Evolutionary conservation across 768 basidiomycete genomes (phyloP).

Genomic region (Lyophyllum semitale): DNA sequence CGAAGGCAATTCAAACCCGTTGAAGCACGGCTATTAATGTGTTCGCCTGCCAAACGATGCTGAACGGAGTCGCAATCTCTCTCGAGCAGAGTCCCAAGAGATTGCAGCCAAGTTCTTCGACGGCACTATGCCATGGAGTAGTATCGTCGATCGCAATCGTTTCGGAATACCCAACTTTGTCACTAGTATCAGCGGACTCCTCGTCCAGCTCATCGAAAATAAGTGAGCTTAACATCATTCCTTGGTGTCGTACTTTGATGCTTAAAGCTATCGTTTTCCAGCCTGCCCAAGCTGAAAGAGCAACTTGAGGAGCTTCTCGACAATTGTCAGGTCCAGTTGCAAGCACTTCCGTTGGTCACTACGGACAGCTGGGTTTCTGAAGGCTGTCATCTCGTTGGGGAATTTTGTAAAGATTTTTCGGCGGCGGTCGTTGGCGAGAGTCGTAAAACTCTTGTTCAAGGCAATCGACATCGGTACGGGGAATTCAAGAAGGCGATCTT

Average conservation of each 20-base stretch:
- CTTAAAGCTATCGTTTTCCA: slow-evolving; percentile 20
- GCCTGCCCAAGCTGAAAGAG: slow-evolving; percentile 46
- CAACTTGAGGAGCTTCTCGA: slow-evolving; percentile 42
- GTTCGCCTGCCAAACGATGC: slow-evolving; percentile 65
- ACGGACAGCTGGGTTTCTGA: slow-evolving; percentile 44
- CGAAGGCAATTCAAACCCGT: slow-evolving; percentile 43
- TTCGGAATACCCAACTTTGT: slow-evolving; percentile 63
- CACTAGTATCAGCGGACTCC: slow-evolving; percentile 47
- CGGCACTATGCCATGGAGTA: slow-evolving; percentile 52
- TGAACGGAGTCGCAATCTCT: slow-evolving; percentile 42
- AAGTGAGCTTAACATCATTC: slow-evolving; percentile 41
- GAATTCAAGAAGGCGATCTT: slow-evolving; percentile 35
- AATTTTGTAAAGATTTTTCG: slow-evolving; percentile 44
- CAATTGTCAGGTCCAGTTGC: slow-evolving; percentile 32
- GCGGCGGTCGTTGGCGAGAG: slow-evolving; percentile 31
- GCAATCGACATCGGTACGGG: slow-evolving; percentile 31
- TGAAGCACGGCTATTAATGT: slow-evolving; percentile 65
- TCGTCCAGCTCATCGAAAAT: slow-evolving; percentile 52
- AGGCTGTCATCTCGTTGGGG: slow-evolving; percentile 41
- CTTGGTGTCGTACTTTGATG: background rate
- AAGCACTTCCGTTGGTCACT: slow-evolving; percentile 39
- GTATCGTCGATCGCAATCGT: slow-evolving; percentile 41
- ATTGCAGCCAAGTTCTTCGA: slow-evolving; percentile 48
- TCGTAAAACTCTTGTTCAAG: slow-evolving; percentile 37
- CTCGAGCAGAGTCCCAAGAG: slow-evolving; percentile 36